Evolutionary conservation across 169 alveolate genomes (phyloP), one percentile per base, ranked within the genome.

Genomic region (Theileria parva): DNA sequence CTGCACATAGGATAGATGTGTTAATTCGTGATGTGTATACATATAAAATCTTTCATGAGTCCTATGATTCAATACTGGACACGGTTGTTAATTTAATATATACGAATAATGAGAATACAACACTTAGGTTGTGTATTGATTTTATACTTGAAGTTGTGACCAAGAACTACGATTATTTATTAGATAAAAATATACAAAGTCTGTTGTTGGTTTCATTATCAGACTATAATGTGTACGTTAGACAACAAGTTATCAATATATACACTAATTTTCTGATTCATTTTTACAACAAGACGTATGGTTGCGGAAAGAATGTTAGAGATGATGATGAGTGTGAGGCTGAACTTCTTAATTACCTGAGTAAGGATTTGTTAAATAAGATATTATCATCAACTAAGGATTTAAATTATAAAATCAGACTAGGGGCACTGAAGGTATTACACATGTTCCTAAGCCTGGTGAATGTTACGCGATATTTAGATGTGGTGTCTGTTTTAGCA

Each of bases 391-490:
- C 72, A 13, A 63, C 74, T 48, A 44, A 76, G 30, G 88, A 80
- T 44, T 65, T 74, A n/a, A 80, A 73, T 77, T 74, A 79, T 71
- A 64, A 69, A 37, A 76, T 80, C 19, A 21, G 88, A 1, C 70
- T 70, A 23, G 59, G 55, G 15, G 55, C 88, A 37, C 48, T 19
- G 27, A 74, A 23, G 59, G 68, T 76, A 12, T 37, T 80, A 19
- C 69, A 68, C 66, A 44, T 44, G 60, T 80, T 72, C 48, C 30
- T 80, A 15, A 34, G 80, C 30, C 44, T 61, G 25, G 83, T 68
- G 6, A 32, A 44, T 3, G 61, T 57, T 23, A 37, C 37, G 64
- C 19, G 55, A 28, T 19, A 30, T 25, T 34, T 80, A 61, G 69
- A 74, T 15, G 79, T 67, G 27, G 61, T 80, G 37, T 74, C 88